A percentile compares a stretch with the other conserved stretches of the same genome.
These are phyloP conservation scores for Pyrus bretschneideri DNA, from an alignment of 306 rosid species.

Conservation along the genomic window DNA sequence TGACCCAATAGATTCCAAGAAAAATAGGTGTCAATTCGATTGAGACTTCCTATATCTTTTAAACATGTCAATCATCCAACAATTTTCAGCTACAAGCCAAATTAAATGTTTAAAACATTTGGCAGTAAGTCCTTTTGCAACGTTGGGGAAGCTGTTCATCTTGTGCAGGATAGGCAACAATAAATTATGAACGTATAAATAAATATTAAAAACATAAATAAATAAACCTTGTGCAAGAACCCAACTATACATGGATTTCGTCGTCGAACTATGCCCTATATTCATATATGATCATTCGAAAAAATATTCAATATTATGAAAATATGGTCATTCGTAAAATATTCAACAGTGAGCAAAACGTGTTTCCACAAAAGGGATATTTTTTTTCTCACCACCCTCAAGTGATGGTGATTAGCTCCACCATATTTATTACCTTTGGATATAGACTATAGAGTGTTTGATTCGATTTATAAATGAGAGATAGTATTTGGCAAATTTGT, in stretches of 20 bases:
- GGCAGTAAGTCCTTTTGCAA: neutral
- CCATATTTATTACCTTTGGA: no score
- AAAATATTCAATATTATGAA: neutral
- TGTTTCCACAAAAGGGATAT: neutral
- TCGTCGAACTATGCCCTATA: neutral
- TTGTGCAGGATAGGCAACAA: neutral
- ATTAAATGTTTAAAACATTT: neutral
- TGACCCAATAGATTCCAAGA: neutral
- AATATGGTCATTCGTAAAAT: neutral
- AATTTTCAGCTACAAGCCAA: neutral
- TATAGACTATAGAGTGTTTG: neutral
- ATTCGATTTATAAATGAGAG: no score
- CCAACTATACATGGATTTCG: neutral
- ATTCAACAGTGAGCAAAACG: neutral
- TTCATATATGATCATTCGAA: no score
- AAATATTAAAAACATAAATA: no score
- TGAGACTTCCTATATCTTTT: no score
- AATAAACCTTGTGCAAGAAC: neutral
- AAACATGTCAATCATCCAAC: neutral
- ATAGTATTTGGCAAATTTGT: no score
- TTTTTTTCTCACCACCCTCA: no score
- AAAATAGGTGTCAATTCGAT: neutral
- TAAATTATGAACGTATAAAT: neutral
- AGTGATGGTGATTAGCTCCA: no score
- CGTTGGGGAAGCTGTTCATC: neutral